These are phyloP conservation scores for Paulownia fortunei DNA, from an alignment of 257 asterid species.

Conservation along the genomic window DNA sequence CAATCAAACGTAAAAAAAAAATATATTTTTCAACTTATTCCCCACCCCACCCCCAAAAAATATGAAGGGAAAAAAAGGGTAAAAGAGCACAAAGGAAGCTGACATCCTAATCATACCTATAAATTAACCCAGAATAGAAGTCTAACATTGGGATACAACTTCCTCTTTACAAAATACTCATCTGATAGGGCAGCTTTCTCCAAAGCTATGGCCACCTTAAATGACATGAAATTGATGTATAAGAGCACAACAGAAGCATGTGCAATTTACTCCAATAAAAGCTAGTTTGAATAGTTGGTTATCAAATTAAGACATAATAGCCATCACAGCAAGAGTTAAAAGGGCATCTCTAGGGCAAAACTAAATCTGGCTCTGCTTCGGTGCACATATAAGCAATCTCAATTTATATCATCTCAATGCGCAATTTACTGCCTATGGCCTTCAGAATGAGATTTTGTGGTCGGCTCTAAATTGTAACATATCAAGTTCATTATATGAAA, in stretches of 20 bases:
- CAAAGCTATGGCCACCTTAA: conserved; percentile 93
- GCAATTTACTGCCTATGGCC: not conserved
- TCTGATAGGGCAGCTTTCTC: conserved; percentile 97
- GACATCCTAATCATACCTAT: conserved; percentile 54
- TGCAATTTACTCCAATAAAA: not conserved
- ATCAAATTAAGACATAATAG: not conserved
- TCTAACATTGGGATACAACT: conserved; percentile 97
- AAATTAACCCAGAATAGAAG: conserved; percentile 95
- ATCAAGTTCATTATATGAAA: not conserved
- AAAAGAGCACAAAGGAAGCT: not conserved
- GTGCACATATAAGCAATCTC: not conserved
- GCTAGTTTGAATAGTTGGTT: not conserved
- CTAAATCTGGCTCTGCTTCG: not conserved
- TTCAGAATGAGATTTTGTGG: not conserved
- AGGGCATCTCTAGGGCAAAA: not conserved
- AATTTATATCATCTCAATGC: too few species aligned
- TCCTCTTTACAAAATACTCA: conserved; percentile 93
- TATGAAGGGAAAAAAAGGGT: not conserved
- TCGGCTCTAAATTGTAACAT: not conserved
- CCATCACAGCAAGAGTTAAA: not conserved
- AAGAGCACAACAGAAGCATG: conserved; percentile 13
- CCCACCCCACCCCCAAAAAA: too few species aligned
- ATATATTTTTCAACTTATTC: too few species aligned
- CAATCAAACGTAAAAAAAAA: not conserved
- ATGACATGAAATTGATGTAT: conserved; percentile 19